These are phyloP conservation scores for Gymnopilus junonius DNA, from an alignment of 768 basidiomycete genomes.

Conservation along the genomic window DNA sequence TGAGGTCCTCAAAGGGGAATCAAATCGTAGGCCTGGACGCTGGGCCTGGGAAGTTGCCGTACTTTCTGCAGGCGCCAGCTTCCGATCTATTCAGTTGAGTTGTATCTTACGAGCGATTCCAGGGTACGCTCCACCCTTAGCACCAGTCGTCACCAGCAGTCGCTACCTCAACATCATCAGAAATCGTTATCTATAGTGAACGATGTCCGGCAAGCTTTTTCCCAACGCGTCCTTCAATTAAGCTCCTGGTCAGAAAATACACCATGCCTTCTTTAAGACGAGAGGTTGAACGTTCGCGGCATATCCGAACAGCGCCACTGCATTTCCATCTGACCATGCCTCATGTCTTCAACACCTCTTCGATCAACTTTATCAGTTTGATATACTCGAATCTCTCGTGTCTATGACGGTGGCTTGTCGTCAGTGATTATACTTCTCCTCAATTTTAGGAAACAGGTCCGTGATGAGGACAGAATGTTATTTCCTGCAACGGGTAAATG, in stretches of 20 bases:
- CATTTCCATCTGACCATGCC: background rate
- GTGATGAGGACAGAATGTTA: background rate
- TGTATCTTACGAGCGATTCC: background rate
- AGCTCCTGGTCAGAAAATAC: background rate
- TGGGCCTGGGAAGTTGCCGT: background rate
- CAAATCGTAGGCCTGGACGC: background rate
- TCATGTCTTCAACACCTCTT: background rate
- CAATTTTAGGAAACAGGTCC: background rate
- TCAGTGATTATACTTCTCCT: background rate
- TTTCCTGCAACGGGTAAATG: background rate
- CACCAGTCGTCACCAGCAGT: background rate
- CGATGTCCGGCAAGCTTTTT: background rate
- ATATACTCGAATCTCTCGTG: background rate
- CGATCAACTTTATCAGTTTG: background rate
- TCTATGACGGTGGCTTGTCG: background rate
- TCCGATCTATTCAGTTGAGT: background rate
- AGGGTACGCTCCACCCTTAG: background rate
- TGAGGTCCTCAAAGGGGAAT: background rate
- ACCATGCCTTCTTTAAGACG: background rate
- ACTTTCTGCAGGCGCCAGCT: background rate
- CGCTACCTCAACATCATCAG: background rate
- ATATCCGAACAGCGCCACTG: background rate
- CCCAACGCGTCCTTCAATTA: background rate
- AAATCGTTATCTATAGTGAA: background rate
- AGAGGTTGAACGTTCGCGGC: background rate